Percentiles rank a stretch among this genome's conserved stretches.
phyloP scores from a whole-genome alignment of 768 basidiomycete species.

The Exidia glandulosa region DNA sequence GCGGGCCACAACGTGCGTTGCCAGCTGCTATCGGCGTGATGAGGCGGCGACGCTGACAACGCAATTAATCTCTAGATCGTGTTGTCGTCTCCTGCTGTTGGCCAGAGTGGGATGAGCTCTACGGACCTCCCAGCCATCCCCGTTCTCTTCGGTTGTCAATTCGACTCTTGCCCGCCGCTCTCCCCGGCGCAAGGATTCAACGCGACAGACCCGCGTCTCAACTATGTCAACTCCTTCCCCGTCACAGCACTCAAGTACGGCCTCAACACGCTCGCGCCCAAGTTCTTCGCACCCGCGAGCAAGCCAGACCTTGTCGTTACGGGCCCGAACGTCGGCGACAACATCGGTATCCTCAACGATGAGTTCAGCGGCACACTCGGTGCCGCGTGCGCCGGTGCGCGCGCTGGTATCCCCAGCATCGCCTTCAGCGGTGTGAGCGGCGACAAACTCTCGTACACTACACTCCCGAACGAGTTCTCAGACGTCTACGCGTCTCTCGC shows the following conservation, averaged over 20 bases:
- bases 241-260: slow-evolving; percentile 26
- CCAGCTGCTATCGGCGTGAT: background rate
- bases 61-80: slow-evolving; percentile 16
- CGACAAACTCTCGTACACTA: slow-evolving; percentile 38
- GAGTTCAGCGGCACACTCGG: slow-evolving; percentile 33
- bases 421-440: slow-evolving; percentile 37
- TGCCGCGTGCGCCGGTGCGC: slow-evolving; percentile 37
- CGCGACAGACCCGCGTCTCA: slow-evolving; percentile 21
- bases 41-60: background rate
- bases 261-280: slow-evolving; percentile 33
- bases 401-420: slow-evolving; percentile 37
- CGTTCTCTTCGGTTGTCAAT: slow-evolving; percentile 23
- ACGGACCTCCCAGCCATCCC: slow-evolving; percentile 21
- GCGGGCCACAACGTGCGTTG: slow-evolving; percentile 16
- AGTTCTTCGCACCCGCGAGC: slow-evolving; percentile 22
- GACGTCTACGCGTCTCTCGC: slow-evolving; percentile 33
- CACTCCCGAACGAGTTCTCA: slow-evolving; percentile 30
- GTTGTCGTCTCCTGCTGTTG: slow-evolving; percentile 34
- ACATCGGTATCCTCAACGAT: slow-evolving; percentile 20
- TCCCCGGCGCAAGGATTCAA: slow-evolving; percentile 34
- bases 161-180: slow-evolving; percentile 29
- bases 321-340: slow-evolving; percentile 34
- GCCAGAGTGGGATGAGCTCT: slow-evolving; percentile 36
- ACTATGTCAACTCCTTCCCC: slow-evolving; percentile 36
- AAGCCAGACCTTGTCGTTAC: slow-evolving; percentile 36